Base-by-base conservation (phyloP, 768 basidiomycete species). In the Trametes villosa region DNA sequence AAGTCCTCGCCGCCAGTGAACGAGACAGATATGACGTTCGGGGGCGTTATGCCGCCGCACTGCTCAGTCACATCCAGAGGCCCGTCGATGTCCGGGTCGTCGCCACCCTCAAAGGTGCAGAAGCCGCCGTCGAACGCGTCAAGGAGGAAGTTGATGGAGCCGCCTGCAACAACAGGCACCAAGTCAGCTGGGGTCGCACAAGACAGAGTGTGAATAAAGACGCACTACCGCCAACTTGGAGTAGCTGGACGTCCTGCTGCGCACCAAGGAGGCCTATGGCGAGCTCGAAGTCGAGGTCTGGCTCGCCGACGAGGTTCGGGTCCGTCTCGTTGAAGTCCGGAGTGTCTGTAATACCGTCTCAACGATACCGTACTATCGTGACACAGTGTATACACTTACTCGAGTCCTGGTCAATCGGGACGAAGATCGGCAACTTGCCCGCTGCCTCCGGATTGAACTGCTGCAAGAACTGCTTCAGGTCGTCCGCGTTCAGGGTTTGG, bases 31-130 rank as follows among this genome's bases (percentile, higher is more conserved):
- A 78, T 69, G 29, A 81, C 76, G 30, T 74, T 64, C 0, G 80
- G 62, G 0, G 70, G 76, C 2, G 38, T 44, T 9, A 68, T 63
- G 33, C 73, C 74, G 31, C 79, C 79, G 53, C 79, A 80, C 31
- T 62, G 51, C 15, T 64, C 60, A 12, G 45, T 38, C 13, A 38
- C 27, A 47, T 47, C 15, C 8, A 60, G 20, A 26, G 48, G 15
- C 9, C 56, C 56, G n/a, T 57, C 60, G 20, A 52, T 27, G 44
- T 62, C 24, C n/a, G 50, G 60, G 38, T 62, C 55, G 30, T 62
- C 59, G 1, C 81, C 81, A 8, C 81, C 81, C 49, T 79, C 75
- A 52, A 75, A 82, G 0, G 74, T 75, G 54, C 81, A 82, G 64
- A 73, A 83, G 2, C 72, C 66, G 20, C 66, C 73, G 52, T 81